Percentiles rank a stretch among this genome's conserved stretches.
Evolutionary conservation across 306 rosid species (phyloP).

Genomic region (Arachis stenosperma): DNA sequence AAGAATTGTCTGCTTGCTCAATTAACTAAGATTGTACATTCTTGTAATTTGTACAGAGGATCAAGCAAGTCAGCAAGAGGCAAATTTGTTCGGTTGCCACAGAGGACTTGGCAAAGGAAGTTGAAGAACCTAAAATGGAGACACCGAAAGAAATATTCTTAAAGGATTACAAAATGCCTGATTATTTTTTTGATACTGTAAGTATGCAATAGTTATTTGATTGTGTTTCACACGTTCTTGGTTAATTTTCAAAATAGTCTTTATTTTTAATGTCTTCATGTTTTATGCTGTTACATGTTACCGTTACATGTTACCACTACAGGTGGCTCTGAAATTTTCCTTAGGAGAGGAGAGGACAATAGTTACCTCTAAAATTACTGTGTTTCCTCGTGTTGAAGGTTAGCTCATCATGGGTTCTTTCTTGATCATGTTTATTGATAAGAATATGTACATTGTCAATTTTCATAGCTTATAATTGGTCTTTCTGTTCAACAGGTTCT

Average conservation of each 20-base stretch:
- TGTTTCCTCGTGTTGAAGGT: constrained; percentile 82
- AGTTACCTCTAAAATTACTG: constrained; percentile 79
- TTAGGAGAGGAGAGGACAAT: constrained; percentile 88
- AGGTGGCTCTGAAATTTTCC: constrained; percentile 83
- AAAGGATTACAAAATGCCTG: constrained; percentile 89
- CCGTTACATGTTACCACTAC: constrained; percentile 38
- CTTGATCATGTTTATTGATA: constrained; percentile 22
- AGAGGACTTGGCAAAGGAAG: constrained; percentile 58
- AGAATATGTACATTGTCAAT: constrained; percentile 30
- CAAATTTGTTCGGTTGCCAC: constrained; percentile 81
- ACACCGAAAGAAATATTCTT: constrained; percentile 83
- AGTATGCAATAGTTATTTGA: constrained; percentile 28
- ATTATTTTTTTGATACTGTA: constrained; percentile 90
- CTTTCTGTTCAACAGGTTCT: constrained; percentile 60
- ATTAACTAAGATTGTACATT: constrained; percentile 30
- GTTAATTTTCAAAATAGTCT: neutral
- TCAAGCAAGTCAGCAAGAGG: constrained; percentile 58
- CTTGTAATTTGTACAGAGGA: constrained; percentile 55
- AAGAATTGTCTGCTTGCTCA: constrained; percentile 22
- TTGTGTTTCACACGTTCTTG: constrained; percentile 34
- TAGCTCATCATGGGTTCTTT: constrained; percentile 37
- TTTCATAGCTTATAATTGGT: constrained; percentile 11
- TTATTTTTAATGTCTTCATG: constrained; percentile 27
- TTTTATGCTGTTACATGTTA: constrained; percentile 32
- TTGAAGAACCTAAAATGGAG: constrained; percentile 79